Evolutionary conservation across 2,329 filamentous ascomycete species (phyloP).

Genomic region (Botryotinia calthae): DNA sequence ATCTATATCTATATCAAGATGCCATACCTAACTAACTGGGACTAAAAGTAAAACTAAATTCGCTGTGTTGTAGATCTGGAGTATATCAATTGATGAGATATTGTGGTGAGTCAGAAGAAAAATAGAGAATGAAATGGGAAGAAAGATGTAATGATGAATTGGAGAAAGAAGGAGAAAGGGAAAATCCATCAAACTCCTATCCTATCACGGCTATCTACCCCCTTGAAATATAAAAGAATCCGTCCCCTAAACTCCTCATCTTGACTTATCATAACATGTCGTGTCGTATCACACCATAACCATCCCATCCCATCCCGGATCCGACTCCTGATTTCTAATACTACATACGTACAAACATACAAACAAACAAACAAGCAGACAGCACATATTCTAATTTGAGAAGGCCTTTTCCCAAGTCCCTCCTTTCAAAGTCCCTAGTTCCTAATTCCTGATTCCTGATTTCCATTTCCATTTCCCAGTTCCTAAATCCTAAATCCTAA

Average conservation of each 20-base stretch:
- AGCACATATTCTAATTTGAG: not conserved
- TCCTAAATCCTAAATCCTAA: not conserved
- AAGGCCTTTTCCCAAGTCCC: not conserved
- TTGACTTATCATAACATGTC: not conserved
- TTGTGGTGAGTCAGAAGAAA: too few species aligned
- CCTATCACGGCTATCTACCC: not conserved
- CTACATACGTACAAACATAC: not conserved
- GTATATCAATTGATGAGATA: not conserved
- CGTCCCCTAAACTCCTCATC: not conserved
- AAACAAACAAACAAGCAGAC: not conserved
- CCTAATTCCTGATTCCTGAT: too few species aligned
- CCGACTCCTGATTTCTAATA: not conserved
- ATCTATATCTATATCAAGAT: too few species aligned
- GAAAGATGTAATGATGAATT: too few species aligned
- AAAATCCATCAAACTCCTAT: not conserved
- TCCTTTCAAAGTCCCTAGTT: too few species aligned
- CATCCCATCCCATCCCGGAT: not conserved
- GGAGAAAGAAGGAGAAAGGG: not conserved
- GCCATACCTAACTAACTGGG: too few species aligned
- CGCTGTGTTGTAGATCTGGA: too few species aligned
- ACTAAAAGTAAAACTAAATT: too few species aligned
- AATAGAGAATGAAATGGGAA: too few species aligned
- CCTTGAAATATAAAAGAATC: fast-evolving
- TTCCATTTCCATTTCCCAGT: not conserved
- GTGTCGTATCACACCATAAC: too few species aligned